Evolutionary conservation across 2,329 filamentous ascomycete species (phyloP).

Genomic region (Hymenoscyphus scutula): DNA sequence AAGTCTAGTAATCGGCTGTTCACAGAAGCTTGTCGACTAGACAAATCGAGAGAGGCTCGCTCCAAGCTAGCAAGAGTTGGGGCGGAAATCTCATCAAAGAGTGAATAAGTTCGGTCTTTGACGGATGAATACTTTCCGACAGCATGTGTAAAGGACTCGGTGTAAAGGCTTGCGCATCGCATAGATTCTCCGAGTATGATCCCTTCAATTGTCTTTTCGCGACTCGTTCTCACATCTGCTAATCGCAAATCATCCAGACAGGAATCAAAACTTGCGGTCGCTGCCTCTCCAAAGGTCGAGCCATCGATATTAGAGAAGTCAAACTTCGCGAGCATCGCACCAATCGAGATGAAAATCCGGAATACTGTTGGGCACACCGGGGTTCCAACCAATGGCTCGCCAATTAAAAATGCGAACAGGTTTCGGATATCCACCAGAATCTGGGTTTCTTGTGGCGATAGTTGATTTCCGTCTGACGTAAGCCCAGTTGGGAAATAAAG

Average conservation of each 20-base stretch:
- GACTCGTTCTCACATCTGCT: slow-evolving; percentile 75
- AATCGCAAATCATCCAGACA: slow-evolving; percentile 77
- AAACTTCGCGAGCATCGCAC: slow-evolving; percentile 53
- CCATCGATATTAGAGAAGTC: slow-evolving; percentile 56
- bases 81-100: slow-evolving; percentile 67
- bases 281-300: slow-evolving; percentile 57
- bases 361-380: slow-evolving; percentile 51
- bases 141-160: slow-evolving; percentile 87
- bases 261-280: slow-evolving; percentile 64
- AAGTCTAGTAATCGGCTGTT: slow-evolving; percentile 78
- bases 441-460: slow-evolving; percentile 48
- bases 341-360: slow-evolving; percentile 53
- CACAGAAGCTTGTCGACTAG: slow-evolving; percentile 67
- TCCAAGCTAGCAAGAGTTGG: slow-evolving; percentile 78
- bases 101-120: slow-evolving; percentile 61
- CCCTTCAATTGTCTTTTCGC: slow-evolving; percentile 85
- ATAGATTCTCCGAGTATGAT: slow-evolving; percentile 87
- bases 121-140: slow-evolving; percentile 82
- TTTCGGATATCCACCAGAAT: slow-evolving; percentile 60
- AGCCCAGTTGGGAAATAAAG: slow-evolving; percentile 50
- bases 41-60: slow-evolving; percentile 75
- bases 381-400: slow-evolving; percentile 61
- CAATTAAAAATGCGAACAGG: slow-evolving; percentile 63
- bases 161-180: slow-evolving; percentile 78
- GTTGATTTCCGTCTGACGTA: slow-evolving; percentile 30